These are phyloP conservation scores for Tuber aestivum DNA, from an alignment of 495 filamentous ascomycete genomes.

Conservation along the genomic window DNA sequence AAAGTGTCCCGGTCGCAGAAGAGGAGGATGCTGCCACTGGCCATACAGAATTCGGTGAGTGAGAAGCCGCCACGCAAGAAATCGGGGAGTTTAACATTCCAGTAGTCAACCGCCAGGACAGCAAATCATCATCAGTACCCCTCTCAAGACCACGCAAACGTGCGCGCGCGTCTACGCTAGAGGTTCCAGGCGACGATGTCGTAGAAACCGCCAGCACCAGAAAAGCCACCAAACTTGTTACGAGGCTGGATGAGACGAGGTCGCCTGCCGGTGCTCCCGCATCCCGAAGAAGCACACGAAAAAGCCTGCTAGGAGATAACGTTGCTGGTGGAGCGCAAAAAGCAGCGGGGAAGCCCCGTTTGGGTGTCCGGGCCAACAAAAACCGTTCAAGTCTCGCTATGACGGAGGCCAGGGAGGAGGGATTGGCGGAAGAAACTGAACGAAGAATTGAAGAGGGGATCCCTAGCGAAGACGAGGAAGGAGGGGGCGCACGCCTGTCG, in stretches of 20 bases:
- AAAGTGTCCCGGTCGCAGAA: background rate
- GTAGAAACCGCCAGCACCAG: background rate
- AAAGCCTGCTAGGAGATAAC: background rate
- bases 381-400: background rate
- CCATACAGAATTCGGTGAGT: background rate
- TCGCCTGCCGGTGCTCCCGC: background rate
- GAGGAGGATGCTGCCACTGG: background rate
- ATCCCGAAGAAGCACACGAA: background rate
- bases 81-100: background rate
- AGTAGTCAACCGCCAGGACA: background rate
- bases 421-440: background rate
- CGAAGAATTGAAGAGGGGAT: background rate
- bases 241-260: background rate
- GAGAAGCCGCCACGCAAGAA: background rate
- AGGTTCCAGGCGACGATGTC: background rate
- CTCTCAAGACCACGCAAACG: background rate
- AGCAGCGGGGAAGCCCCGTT: background rate
- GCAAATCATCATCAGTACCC: background rate
- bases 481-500: background rate
- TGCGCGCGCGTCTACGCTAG: background rate
- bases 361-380: background rate
- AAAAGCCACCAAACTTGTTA: background rate
- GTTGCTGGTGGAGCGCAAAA: background rate
- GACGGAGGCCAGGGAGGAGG: background rate
- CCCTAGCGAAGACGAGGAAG: background rate